These are phyloP conservation scores for Tricholoma saponaceum DNA, from an alignment of 768 basidiomycete species.

Conservation along the genomic window DNA sequence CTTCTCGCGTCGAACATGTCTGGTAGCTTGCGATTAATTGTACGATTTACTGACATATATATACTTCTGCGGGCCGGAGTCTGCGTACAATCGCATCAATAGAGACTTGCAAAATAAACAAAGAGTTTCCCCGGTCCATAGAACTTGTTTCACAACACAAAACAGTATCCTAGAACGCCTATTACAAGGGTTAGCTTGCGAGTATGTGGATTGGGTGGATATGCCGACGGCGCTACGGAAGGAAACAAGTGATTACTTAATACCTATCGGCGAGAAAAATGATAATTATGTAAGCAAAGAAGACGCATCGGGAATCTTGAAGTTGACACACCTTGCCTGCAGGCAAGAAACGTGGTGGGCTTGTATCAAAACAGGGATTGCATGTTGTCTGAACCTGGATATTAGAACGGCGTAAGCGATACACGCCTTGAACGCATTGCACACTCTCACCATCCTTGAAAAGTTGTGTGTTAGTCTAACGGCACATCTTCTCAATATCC, in stretches of 20 bases:
- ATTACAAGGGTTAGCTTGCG: not conserved
- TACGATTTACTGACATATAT: not conserved
- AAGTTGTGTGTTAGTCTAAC: conserved; percentile 44
- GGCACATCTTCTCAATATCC: conserved; percentile 35
- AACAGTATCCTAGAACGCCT: not conserved
- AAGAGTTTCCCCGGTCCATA: no score
- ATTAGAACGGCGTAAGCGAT: conserved; percentile 46
- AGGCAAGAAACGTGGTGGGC: conserved; percentile 73
- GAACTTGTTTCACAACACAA: no score
- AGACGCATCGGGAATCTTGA: conserved; percentile 23
- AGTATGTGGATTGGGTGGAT: not conserved
- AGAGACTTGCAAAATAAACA: not conserved
- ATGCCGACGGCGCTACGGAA: not conserved
- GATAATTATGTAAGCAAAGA: not conserved
- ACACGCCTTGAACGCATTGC: conserved; percentile 49
- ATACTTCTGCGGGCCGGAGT: not conserved
- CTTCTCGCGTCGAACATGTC: not conserved
- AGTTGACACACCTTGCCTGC: conserved; percentile 53
- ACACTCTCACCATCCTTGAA: conserved; percentile 43
- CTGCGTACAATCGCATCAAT: not conserved
- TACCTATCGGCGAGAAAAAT: not conserved
- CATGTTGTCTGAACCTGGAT: conserved; percentile 33
- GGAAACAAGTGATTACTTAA: not conserved
- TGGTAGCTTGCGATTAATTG: not conserved
- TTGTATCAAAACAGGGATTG: conserved; percentile 53